These are phyloP conservation scores for Talaromyces nanjingensis DNA, from an alignment of 495 filamentous ascomycete species.

Conservation along the genomic window DNA sequence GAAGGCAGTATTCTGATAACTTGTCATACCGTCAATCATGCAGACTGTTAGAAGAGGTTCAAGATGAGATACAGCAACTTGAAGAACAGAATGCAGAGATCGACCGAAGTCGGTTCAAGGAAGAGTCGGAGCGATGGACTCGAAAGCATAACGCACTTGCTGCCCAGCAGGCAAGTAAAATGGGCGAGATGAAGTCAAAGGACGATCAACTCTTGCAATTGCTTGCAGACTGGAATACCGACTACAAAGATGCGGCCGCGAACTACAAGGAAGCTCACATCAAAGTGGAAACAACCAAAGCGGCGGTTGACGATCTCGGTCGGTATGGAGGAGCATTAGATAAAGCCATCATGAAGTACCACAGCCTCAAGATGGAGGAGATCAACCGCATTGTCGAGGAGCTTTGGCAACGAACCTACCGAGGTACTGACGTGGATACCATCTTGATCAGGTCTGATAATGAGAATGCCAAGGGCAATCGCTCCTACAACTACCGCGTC, in stretches of 20 bases:
- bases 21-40: conserved; percentile 70
- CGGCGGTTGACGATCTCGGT: conserved; percentile 81
- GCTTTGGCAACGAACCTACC: conserved; percentile 94
- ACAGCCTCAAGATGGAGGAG: conserved; percentile 95
- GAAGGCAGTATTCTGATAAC: conserved; percentile 80
- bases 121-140: conserved; percentile 59
- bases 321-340: conserved; percentile 77
- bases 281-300: conserved; percentile 87
- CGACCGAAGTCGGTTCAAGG: conserved; percentile 66
- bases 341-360: conserved; percentile 94
- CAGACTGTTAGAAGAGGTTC: conserved; percentile 57
- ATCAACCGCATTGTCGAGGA: conserved; percentile 94
- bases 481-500: conserved; percentile 94
- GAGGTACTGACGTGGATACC: conserved; percentile 94
- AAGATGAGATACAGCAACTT: conserved; percentile 66
- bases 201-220: conserved; percentile 68
- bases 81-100: conserved; percentile 74
- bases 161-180: conserved; percentile 54
- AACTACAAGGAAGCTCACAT: conserved; percentile 86
- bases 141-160: conserved; percentile 52
- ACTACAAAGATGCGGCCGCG: conserved; percentile 75
- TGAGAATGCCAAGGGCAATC: conserved; percentile 65
- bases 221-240: conserved; percentile 69
- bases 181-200: conserved; percentile 71
- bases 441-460: conserved; percentile 90